Base-by-base conservation (phyloP, 2,329 filamentous ascomycete species). In the Xylaria sp. region DNA sequence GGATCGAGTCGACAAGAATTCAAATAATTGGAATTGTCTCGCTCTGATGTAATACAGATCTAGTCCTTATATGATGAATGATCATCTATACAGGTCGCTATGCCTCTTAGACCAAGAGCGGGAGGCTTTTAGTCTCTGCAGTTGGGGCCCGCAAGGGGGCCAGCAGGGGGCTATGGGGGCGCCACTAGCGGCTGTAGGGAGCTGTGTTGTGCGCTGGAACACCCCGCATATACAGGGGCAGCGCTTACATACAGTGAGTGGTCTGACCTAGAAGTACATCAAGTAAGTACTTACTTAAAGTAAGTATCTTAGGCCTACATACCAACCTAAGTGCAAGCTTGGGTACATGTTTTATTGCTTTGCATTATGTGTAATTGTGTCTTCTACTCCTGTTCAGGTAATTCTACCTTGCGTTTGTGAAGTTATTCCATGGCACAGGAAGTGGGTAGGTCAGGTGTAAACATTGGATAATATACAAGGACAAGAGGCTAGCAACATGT, bases 151-250 rank as follows among this genome's bases (percentile, higher is more conserved):
- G 20, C 51, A 55, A 55, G 39, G 20, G 51, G 60, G 51, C 12
- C 3, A 52, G 12, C 50, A 39, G n/a, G 48, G 52, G 52, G 54
- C 37, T 52, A 44, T 18, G 28, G 28, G 25, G 10, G 28, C 37
- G 28, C 55, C 55, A 25, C 34, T 15, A 41, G 37, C 10, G 15
- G 15, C 31, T 56, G 31, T 57, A 59, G 61, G 48, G 25, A 55
- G 52, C 52, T 56, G 48, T 55, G 67, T 69, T 55, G 67, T 69
- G 63, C 39, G 58, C 63, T 69, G 59, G 59, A 60, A 66, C 63
- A 63, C 67, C 67, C 67, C 67, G 63, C 67, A 69, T 69, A 50
- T n/a, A 66, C 66, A 65, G 34, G 56, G 62, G 67, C 57, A 69
- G 67, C 67, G 67, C 67, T 69, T 69, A 69, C 63, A 65, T 44